Base-by-base conservation (phyloP, 225 moss, liverwort and hornwort genomes). In the Neckera pumila region DNA sequence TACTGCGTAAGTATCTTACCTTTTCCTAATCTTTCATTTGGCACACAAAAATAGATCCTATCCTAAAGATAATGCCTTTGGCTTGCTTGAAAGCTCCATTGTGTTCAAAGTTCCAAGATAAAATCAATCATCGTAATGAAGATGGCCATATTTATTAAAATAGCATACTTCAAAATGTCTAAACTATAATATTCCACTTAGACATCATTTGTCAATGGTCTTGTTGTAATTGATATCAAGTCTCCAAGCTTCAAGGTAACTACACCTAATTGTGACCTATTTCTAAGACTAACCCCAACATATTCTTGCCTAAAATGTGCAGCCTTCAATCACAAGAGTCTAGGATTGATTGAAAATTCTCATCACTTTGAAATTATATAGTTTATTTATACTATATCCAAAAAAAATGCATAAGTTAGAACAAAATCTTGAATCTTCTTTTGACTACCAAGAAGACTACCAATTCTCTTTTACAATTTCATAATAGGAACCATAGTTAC, bases 1-100 rank as follows among this genome's bases (percentile, higher is more conserved):
- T 74, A 97, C 96, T 76, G 95, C 98, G 97, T 98, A 81, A 89
- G 93, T 74, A 59, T 81, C 57, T 72, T 18, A 67, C 17, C 28
- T 15, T 28, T 25, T 36, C 4, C 21, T 12, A 57, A 12, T 58
- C 20, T 60, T 86, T 70, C 7, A 53, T 33, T 84, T 84, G 72
- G 12, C 59, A 45, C 1, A 10, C 0, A 5, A 4, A 27, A 67
- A 38, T 38, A 53, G 9, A 13, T 1, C 19, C 19, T 25, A 51
- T 82, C 5, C 3, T 9, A 17, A 18, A 3, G 42, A 16, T 77
- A 15, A 77, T 54, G 5, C 19, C n/a, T 25, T 79, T 27, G 11
- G 2, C 11, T 66, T 18, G 1, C 9, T 30, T 38, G 21, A 53
- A 38, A 56, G 20, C 9, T 18, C 10, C 14, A 7, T 40, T 54